Conservation (phyloP, 2,329 filamentous ascomycete genomes). For the Sordariomycetes sp. region DNA sequence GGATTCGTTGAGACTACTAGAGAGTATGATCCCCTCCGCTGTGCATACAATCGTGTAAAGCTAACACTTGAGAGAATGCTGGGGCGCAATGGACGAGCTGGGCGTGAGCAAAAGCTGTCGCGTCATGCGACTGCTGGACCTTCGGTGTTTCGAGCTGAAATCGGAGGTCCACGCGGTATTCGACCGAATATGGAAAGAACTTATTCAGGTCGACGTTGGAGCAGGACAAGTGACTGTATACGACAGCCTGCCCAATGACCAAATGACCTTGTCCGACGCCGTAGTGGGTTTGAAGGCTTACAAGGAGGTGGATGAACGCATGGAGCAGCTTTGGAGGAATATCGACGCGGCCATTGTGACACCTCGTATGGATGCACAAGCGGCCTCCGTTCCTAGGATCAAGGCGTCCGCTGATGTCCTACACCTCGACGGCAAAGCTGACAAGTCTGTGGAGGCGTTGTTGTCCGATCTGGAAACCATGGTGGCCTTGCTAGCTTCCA, state of each 20-base stretch:
- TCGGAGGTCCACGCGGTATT: constrained; percentile 57
- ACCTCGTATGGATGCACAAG: constrained; percentile 43
- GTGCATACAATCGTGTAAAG: not conserved
- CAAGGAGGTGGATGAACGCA: constrained; percentile 51
- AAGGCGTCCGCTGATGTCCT: constrained; percentile 31
- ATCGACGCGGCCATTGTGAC: constrained; percentile 52
- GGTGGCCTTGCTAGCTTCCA: constrained; percentile 40
- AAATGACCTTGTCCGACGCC: constrained; percentile 43
- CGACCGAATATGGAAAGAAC: constrained; percentile 58
- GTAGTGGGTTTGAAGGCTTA: constrained; percentile 48
- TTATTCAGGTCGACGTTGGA: constrained; percentile 54
- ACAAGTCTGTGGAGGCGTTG: constrained; percentile 37
- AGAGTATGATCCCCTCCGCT: constrained; percentile 29
- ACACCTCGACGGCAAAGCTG: constrained; percentile 28
- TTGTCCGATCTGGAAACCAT: constrained; percentile 43
- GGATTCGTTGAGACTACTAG: constrained; percentile 47
- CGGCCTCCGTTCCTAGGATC: constrained; percentile 26
- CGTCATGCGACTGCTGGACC: constrained; percentile 54
- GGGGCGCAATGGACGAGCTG: constrained; percentile 48
- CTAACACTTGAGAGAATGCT: constrained; percentile 34
- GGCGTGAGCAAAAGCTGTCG: constrained; percentile 53
- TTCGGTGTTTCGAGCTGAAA: constrained; percentile 57
- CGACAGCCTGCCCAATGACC: constrained; percentile 31
- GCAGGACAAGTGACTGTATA: constrained; percentile 47
- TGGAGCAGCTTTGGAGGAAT: constrained; percentile 52